Evolutionary conservation across 148 eudicot species (phyloP).

Genomic region (Fagopyrum homotropicum): DNA sequence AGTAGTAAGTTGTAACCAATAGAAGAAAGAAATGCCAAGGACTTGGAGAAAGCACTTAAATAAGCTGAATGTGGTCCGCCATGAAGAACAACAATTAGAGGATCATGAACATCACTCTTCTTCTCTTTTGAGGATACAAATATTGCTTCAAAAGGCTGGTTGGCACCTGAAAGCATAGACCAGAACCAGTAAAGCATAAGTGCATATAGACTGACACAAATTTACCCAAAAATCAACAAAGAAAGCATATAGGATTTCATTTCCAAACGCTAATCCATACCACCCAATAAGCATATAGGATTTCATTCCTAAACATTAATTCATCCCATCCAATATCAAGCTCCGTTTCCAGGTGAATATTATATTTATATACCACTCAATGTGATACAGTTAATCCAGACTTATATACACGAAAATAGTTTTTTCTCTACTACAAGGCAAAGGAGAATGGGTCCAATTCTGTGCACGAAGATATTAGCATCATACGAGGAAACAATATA

Average conservation of each 20-base stretch:
- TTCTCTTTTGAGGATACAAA: constrained; percentile 58
- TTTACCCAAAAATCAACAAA: not conserved
- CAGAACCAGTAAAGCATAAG: not conserved
- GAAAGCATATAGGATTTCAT: not conserved
- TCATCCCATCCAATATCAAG: too few species aligned
- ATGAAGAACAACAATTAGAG: constrained; percentile 76
- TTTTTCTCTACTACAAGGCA: too few species aligned
- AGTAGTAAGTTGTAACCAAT: constrained; percentile 75
- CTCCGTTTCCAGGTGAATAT: too few species aligned
- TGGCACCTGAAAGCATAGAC: constrained; percentile 45
- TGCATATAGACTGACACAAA: not conserved
- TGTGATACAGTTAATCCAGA: too few species aligned
- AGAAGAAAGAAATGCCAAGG: constrained; percentile 71
- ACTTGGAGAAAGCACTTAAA: constrained; percentile 57
- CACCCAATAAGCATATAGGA: not conserved
- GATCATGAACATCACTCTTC: constrained; percentile 42
- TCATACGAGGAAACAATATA: not conserved
- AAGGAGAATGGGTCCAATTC: too few species aligned
- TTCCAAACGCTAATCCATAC: not conserved
- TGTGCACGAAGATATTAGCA: not conserved
- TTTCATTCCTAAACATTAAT: not conserved
- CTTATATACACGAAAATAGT: too few species aligned
- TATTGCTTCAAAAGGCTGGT: constrained; percentile 77
- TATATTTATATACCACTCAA: too few species aligned
- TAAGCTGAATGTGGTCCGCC: constrained; percentile 84